phyloP scores from a whole-genome alignment of 2,329 filamentous ascomycete species.

The Arthrobotrys pseudoclavata region DNA sequence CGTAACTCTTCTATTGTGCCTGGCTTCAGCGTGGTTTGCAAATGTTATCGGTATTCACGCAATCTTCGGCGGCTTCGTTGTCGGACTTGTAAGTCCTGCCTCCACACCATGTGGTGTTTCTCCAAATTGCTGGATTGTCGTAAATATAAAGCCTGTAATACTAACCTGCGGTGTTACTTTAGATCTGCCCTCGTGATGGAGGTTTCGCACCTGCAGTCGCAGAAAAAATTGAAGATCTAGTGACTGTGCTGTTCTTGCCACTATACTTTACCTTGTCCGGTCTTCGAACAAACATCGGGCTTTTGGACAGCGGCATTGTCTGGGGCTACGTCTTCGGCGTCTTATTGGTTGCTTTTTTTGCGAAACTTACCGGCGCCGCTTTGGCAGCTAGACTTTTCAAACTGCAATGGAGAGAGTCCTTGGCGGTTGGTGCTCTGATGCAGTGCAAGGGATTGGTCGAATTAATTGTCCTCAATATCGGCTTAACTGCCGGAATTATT shows the following conservation, averaged over 20 bases:
- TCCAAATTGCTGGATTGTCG: not conserved
- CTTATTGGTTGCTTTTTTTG: conserved; percentile 82
- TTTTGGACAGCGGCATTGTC: conserved; percentile 82
- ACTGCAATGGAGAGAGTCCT: conserved; percentile 88
- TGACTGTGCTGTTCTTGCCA: conserved; percentile 84
- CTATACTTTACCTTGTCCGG: conserved; percentile 95
- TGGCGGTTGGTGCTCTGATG: conserved; percentile 91
- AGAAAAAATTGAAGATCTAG: conserved; percentile 93
- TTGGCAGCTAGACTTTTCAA: conserved; percentile 81
- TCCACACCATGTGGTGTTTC: not conserved
- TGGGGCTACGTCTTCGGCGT: conserved; percentile 95
- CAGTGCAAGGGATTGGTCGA: conserved; percentile 96
- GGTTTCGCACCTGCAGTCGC: conserved; percentile 91
- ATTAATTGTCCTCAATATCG: conserved; percentile 58
- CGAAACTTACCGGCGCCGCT: conserved; percentile 83
- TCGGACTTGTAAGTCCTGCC: conserved; percentile 69
- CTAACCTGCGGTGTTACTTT: conserved; percentile 43
- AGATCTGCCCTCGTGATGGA: conserved; percentile 86
- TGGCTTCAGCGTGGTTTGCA: conserved; percentile 87
- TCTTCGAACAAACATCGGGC: conserved; percentile 85
- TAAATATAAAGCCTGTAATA: not conserved
- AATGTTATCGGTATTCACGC: conserved; percentile 91
- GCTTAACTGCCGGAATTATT: conserved; percentile 40
- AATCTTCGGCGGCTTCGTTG: conserved; percentile 92
- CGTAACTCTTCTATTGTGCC: conserved; percentile 82